Evolutionary conservation across 768 basidiomycete species (phyloP), one percentile per base, ranked within the genome.

Genomic region (Rubroboletus satanas): DNA sequence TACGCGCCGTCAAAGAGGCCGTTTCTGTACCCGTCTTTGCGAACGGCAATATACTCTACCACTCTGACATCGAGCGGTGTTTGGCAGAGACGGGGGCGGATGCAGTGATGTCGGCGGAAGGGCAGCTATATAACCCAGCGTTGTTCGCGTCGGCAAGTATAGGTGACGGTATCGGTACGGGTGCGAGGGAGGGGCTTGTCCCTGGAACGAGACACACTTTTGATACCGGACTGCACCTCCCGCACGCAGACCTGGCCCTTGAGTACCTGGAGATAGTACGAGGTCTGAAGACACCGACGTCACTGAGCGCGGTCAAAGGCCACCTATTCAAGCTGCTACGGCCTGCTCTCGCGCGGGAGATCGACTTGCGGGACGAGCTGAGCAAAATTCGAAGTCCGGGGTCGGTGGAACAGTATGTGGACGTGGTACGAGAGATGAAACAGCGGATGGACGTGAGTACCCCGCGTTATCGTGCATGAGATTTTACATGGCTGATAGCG

Each of bases 31-130:
- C 95, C 4, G 94, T 99, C 5, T 91, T 99, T 68, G 95, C 96
- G 0, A 99, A 99, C 70, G 97, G 97, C 29, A 98, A 98, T 69
- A 83, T 98, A 55, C 83, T 98, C 12, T 92, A 86, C 69, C 81
- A 87, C 42, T 79, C 83, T n/a, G 95, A 98, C 70, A 82, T 98
- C 45, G 77, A 79, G 48, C 74, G 76, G 11, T 98, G 94, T 69
- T 73, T 99, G 32, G 79, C 81, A 23, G 81, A 82, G 46, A 99
- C 97, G 0, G 92, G 93, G 14, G 88, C 84, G 7, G 93, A 97
- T 64, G 96, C 84, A 0, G 85, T 98, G 54, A 97, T 98, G 94
- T 87, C 84, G 41, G 97, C 95, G 1, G 97, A 97, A 73, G 95
- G 92, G 0, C 87, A 95, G 58, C 76, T 99, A 0, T 97, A 97